Evolutionary conservation across 495 filamentous ascomycete species (phyloP).

Genomic region (Immersiella caudata): DNA sequence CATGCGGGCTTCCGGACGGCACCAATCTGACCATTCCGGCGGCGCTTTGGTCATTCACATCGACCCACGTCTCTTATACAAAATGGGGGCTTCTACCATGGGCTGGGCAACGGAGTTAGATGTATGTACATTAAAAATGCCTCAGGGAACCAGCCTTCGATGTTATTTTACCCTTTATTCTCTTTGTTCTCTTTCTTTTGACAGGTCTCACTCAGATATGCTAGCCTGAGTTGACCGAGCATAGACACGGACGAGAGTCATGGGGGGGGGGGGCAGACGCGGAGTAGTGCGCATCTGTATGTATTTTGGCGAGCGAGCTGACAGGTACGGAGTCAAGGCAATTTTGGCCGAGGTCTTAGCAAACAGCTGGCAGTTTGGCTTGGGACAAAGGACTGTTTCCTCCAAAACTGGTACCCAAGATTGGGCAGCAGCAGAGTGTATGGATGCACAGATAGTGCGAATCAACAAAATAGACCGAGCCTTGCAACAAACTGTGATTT

Average conservation of each 20-base stretch:
- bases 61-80: conserved; percentile 7
- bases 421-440: background rate
- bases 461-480: background rate
- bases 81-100: conserved; percentile 9
- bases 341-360: background rate
- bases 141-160: conserved; percentile 22
- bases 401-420: background rate
- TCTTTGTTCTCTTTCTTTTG: conserved; percentile 7
- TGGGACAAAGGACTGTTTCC: background rate
- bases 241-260: background rate
- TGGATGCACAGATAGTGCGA: background rate
- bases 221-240: background rate
- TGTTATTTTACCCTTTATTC: conserved; percentile 6
- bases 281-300: background rate
- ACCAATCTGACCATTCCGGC: background rate
- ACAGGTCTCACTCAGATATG: background rate
- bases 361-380: background rate
- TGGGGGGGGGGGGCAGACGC: background rate
- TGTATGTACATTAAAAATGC: conserved; percentile 32
- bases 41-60: conserved; percentile 6
- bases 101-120: conserved; percentile 34
- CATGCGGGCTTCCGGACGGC: background rate
- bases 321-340: background rate
- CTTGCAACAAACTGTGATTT: too few relatives aligned
- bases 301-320: background rate